Evolutionary conservation across 371 early-diverging fungal genomes (phyloP).

Genomic region (Lichtheimia hyalospora): DNA sequence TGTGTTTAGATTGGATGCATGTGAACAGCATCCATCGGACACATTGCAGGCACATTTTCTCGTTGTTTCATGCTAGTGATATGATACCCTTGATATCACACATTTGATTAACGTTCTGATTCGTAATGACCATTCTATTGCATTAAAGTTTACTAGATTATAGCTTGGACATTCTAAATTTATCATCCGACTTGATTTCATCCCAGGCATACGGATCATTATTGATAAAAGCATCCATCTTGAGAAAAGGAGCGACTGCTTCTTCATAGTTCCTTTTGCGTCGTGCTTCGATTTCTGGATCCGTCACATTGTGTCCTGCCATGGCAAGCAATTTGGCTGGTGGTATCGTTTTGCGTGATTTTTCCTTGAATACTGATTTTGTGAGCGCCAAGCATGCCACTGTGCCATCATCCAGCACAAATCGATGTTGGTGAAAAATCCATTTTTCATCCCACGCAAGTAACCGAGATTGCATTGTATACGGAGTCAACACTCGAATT

Average conservation of each 20-base stretch:
- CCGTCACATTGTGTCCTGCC: constrained; percentile 31
- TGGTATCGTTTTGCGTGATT: constrained; percentile 38
- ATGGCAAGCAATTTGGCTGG: constrained; percentile 31
- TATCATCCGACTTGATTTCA: no score
- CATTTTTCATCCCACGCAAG: constrained; percentile 64
- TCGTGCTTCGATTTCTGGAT: constrained; percentile 25
- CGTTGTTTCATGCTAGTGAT: no score
- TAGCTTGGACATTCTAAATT: no score
- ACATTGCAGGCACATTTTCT: no score
- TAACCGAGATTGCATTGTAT: constrained; percentile 52
- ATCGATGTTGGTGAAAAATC: constrained; percentile 42
- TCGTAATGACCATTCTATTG: no score
- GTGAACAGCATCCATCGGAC: no score
- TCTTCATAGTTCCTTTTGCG: constrained; percentile 20
- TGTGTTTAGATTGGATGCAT: no score
- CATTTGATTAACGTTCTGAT: no score
- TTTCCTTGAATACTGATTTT: constrained; percentile 43
- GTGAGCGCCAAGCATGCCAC: constrained; percentile 34
- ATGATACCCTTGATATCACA: no score
- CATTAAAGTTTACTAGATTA: no score
- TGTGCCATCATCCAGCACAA: constrained; percentile 16
- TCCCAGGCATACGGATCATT: no score
- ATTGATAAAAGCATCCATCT: no score
- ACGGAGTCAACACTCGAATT: constrained; percentile 51
- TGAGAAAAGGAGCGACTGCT: constrained; percentile 5